A percentile compares a stretch with the other conserved stretches of the same genome.
phyloP scores from a whole-genome alignment of 2,329 filamentous ascomycete species.

The Diaporthe citriasiana region DNA sequence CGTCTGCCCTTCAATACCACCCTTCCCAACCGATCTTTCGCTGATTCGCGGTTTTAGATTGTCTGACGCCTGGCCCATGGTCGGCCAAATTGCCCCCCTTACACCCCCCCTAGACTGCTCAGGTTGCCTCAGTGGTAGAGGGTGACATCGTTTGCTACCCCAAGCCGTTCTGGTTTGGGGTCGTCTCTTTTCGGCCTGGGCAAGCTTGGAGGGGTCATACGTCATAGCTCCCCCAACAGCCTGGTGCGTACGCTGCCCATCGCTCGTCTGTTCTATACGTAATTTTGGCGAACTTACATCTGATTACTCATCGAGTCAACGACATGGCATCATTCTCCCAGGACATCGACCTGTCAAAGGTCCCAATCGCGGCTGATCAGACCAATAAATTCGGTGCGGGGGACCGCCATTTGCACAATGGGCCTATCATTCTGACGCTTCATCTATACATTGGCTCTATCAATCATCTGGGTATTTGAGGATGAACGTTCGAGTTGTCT shows the following conservation, averaged over 20 bases:
- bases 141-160: conserved; percentile 10
- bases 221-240: background rate
- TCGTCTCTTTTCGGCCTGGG: background rate
- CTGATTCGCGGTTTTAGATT: background rate
- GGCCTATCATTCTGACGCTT: background rate
- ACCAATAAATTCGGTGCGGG: background rate
- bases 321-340: background rate
- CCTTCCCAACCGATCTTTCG: background rate
- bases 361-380: background rate
- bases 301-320: conserved; percentile 26
- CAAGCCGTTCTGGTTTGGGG: background rate
- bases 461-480: background rate
- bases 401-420: too few relatives aligned
- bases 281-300: background rate
- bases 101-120: background rate
- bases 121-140: background rate
- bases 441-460: conserved; percentile 21
- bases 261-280: background rate
- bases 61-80: background rate
- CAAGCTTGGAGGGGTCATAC: conserved; percentile 13
- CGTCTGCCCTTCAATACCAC: background rate
- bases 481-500: background rate
- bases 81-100: background rate
- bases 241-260: background rate
- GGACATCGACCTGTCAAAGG: background rate